Conservation (phyloP, 805 yeast species). For the Vanderwaltozyma verrucispora region DNA sequence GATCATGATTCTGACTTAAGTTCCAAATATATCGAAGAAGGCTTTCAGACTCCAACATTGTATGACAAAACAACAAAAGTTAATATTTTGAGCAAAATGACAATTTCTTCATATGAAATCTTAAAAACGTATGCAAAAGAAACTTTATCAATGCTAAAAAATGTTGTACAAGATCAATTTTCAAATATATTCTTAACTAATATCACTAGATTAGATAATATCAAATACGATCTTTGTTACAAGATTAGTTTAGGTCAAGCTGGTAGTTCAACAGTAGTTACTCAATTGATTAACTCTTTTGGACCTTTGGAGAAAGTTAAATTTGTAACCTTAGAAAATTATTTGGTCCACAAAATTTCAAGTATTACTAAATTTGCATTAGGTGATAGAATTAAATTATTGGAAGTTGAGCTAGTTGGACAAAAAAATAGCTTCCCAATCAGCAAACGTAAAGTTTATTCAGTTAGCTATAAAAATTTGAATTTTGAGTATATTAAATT, state of each 20-base stretch:
- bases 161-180: slow-evolving; percentile 76
- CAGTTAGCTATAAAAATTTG: slow-evolving; percentile 23
- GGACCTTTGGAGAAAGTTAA: slow-evolving; percentile 65
- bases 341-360: slow-evolving; percentile 48
- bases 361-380: slow-evolving; percentile 47
- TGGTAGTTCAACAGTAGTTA: slow-evolving; percentile 19
- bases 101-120: slow-evolving; percentile 50
- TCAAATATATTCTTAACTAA: slow-evolving; percentile 62
- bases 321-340: slow-evolving; percentile 60
- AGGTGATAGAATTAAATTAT: slow-evolving; percentile 35
- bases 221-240: slow-evolving; percentile 54
- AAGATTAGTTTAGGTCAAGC: slow-evolving; percentile 38
- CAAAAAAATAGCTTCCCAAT: slow-evolving; percentile 26
- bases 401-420: slow-evolving; percentile 28
- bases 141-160: slow-evolving; percentile 60
- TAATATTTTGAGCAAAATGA: slow-evolving; percentile 75
- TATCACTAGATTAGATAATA: slow-evolving; percentile 36
- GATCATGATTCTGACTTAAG: slow-evolving; percentile 14
- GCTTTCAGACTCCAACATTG: slow-evolving; percentile 64
- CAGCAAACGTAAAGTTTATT: slow-evolving; percentile 40
- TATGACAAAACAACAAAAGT: slow-evolving; percentile 69
- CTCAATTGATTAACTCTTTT: slow-evolving; percentile 36
- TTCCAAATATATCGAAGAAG: slow-evolving; percentile 37
- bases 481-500: slow-evolving; percentile 34
- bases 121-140: slow-evolving; percentile 57